Evolutionary conservation across 495 filamentous ascomycete genomes (phyloP).

Genomic region (Durotheca rogersii): DNA sequence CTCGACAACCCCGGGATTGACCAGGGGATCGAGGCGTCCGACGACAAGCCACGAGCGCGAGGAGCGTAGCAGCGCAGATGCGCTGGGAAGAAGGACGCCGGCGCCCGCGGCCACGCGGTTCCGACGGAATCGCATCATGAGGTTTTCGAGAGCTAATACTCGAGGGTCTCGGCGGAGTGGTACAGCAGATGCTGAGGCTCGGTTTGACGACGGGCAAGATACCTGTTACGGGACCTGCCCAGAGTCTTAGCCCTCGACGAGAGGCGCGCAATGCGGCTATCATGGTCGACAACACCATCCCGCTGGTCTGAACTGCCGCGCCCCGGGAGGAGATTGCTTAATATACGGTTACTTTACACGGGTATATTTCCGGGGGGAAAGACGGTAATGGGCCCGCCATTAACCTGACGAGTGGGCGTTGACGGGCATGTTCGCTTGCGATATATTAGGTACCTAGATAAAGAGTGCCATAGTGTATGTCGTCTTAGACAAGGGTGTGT

Average conservation of each 20-base stretch:
- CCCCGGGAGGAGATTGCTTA: background rate
- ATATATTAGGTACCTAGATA: conserved; percentile 7
- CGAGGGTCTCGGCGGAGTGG: background rate
- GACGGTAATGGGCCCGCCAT: conserved; percentile 9
- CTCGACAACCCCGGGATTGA: conserved; percentile 37
- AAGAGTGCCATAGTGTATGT: conserved; percentile 4
- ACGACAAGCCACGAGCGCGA: conserved; percentile 41
- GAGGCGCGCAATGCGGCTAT: no score
- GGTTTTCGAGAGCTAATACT: background rate
- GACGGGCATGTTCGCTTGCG: no score
- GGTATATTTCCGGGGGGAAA: conserved; percentile 14
- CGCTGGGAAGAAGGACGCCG: conserved; percentile 1
- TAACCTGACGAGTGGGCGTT: no score
- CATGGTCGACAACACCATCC: conserved; percentile 1
- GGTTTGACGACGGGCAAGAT: no score
- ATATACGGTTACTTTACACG: conserved; percentile 26
- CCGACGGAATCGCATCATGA: conserved; percentile 16
- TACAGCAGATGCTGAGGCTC: no score
- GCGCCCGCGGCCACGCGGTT: background rate
- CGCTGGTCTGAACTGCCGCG: conserved; percentile 11
- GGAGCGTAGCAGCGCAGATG: conserved; percentile 28
- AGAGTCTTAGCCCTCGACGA: no score
- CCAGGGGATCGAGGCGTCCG: conserved; percentile 37
- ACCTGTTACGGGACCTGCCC: no score
- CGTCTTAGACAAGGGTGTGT: no score